These are phyloP conservation scores for Albugo laibachii DNA, from an alignment of 352 stramenopile genomes.

Conservation along the genomic window DNA sequence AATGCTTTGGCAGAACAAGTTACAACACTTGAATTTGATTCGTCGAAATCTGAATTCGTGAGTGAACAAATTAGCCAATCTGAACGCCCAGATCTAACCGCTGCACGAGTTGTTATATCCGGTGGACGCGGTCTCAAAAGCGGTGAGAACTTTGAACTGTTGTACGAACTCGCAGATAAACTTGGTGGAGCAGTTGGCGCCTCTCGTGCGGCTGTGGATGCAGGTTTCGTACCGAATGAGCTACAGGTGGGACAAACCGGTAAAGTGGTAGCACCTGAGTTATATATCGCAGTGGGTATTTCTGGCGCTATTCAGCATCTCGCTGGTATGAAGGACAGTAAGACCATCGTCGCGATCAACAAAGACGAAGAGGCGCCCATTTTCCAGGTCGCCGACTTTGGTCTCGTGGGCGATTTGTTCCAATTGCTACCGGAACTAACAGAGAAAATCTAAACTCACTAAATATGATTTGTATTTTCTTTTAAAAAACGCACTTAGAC, in stretches of 20 bases:
- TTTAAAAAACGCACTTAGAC: background rate
- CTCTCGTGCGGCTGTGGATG: slow-evolving; percentile 94
- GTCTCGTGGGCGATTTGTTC: slow-evolving; percentile 96
- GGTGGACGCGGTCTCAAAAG: slow-evolving; percentile 94
- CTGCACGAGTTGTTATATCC: slow-evolving; percentile 88
- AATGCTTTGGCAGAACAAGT: slow-evolving; percentile 33
- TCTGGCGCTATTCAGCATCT: slow-evolving; percentile 99
- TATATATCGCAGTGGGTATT: slow-evolving; percentile 96
- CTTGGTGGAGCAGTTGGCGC: slow-evolving; percentile 93
- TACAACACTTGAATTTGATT: slow-evolving; percentile 4
- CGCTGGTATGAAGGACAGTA: slow-evolving; percentile 98
- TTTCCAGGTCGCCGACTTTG: slow-evolving; percentile 98
- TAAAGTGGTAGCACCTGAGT: slow-evolving; percentile 95
- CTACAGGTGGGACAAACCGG: slow-evolving; percentile 98
- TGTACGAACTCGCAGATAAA: slow-evolving; percentile 97
- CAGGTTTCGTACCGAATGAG: slow-evolving; percentile 96
- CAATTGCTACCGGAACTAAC: slow-evolving; percentile 93
- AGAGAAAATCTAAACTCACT: slow-evolving; percentile 85
- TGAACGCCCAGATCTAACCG: slow-evolving; percentile 88
- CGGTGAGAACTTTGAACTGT: slow-evolving; percentile 95
- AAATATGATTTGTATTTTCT: background rate
- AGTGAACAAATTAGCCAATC: slow-evolving; percentile 88
- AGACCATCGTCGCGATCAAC: slow-evolving; percentile 99
- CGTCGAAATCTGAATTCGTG: slow-evolving; percentile 79
- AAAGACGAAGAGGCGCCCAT: slow-evolving; percentile 99